Base-by-base conservation (phyloP, 2,329 filamentous ascomycete species). In the Phoma sp. region DNA sequence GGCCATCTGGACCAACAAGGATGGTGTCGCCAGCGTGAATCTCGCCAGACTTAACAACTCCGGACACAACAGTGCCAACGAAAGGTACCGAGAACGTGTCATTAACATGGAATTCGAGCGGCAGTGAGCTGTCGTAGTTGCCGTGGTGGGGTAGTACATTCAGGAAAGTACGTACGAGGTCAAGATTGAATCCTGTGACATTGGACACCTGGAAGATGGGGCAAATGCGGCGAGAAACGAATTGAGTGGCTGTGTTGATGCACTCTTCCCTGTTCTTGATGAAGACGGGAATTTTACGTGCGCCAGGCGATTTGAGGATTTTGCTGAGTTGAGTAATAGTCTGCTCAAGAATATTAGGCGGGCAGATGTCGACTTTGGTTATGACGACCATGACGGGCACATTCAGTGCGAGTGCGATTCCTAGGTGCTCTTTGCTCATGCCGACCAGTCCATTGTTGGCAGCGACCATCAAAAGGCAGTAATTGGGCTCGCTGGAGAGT, bases 161-260 rank as follows among this genome's bases (percentile, higher is more conserved):
- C 49, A 99, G 79, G 74, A 99, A 99, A 0, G 89, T 90, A 49
- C 93, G 89, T 4, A 99, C 92, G 4, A 97, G 83, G 59, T 97
- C 90, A 40, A 99, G 83, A 57, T 90, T 91, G 75, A 96, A 86
- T 40, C 95, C 95, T 0, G 95, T 98, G 29, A 99, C 95, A 69
- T 99, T 99, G 64, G 93, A 98, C 9, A 99, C 92, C 70, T 98
- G 93, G 78, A 99, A 99, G 60, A 99, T 89, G 10, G 95, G 95
- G 70, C 93, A 98, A 70, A 99, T 97, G 36, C 95, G 86, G 75
- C 96, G 90, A 66, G 89, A 95, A 65, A 98, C 91, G 68, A 99
- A 97, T 73, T 98, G 95, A 0, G 91, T 93, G 2, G 95, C 93
- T 0, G 95, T 99, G 73, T 95, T 93, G 68, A 99, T 89, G 66